These are phyloP conservation scores for Auricularia heimuer DNA, from an alignment of 768 basidiomycete species.

Conservation along the genomic window DNA sequence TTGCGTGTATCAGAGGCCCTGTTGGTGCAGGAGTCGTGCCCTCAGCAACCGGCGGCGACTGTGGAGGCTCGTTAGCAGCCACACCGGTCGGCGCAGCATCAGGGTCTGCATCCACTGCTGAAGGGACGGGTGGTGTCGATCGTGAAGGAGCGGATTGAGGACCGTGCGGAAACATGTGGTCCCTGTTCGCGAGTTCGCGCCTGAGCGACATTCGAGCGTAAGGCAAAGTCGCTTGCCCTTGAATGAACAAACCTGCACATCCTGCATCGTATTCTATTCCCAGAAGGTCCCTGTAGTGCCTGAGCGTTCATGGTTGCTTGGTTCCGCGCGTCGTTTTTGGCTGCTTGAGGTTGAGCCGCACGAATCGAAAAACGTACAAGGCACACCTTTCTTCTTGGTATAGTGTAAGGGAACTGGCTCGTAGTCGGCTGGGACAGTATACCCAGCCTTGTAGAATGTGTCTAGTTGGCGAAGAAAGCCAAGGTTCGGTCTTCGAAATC, in stretches of 20 bases:
- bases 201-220: constrained; percentile 23
- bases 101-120: not conserved
- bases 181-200: constrained; percentile 75
- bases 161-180: constrained; percentile 89
- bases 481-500: constrained; percentile 57
- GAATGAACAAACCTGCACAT: constrained; percentile 61
- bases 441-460: constrained; percentile 65
- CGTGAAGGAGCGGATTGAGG: constrained; percentile 16
- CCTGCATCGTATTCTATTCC: constrained; percentile 76
- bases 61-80: constrained; percentile 11
- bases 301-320: no score
- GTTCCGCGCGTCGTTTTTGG: constrained; percentile 38
- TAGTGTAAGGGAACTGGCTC: constrained; percentile 47
- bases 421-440: constrained; percentile 46
- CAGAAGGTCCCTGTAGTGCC: constrained; percentile 18
- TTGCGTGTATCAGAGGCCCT: constrained; percentile 46
- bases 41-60: not conserved
- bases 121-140: not conserved
- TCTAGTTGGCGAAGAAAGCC: constrained; percentile 76
- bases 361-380: not conserved
- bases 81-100: not conserved
- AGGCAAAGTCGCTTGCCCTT: not conserved
- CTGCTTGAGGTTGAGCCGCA: constrained; percentile 36
- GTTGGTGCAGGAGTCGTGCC: not conserved
- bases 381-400: constrained; percentile 41